Evolutionary conservation across 352 stramenopile species (phyloP), one percentile per base, ranked within the genome.

Genomic region (Globisporangium emineosum): DNA sequence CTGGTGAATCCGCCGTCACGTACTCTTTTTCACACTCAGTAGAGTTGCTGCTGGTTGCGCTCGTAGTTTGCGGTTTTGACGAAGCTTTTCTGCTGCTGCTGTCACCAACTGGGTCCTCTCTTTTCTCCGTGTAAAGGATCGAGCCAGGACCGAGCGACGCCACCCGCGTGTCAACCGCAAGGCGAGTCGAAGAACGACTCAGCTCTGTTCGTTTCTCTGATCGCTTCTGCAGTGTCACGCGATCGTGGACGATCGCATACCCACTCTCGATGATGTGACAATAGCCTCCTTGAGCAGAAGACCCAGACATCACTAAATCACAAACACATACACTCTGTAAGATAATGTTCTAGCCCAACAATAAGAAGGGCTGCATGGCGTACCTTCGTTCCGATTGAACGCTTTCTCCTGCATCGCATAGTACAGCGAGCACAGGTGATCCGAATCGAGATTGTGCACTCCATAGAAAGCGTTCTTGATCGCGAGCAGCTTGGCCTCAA

Each of bases 371-470:
- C 17, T 25, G 21, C 21, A 8, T 8, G 25, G 13, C 37, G 21
- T 64, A 80, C 77, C 75, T 74, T 87, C 73, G 19, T 78, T 77
- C 2, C 75, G 69, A 25, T 69, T 67, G 54, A 81, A 87, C 5
- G 59, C 51, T 49, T 52, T 54, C 29, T 81, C 68, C 23, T 67
- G 58, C 56, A 66, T 62, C 3, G 71, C 67, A 54, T 87, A 78
- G 49, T 85, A 87, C 2, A 85, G 58, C 3, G 76, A 76, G 47
- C 73, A 83, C 19, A 81, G 21, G 55, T 81, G 69, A 21, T 81
- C 73, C 2, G 55, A 30, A 19, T 84, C 76, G 0, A 87, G 68
- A n/a, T 60, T 64, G 55, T 68, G 73, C 2, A 76, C 30, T 2
- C 70, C 65, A 32, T 68, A 45, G 5, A 87, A 70, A n/a, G 73